A percentile compares a stretch with the other conserved stretches of the same genome.
These are phyloP conservation scores for Paecilomyces variotii DNA, from an alignment of 2,329 filamentous ascomycete genomes.

Conservation along the genomic window DNA sequence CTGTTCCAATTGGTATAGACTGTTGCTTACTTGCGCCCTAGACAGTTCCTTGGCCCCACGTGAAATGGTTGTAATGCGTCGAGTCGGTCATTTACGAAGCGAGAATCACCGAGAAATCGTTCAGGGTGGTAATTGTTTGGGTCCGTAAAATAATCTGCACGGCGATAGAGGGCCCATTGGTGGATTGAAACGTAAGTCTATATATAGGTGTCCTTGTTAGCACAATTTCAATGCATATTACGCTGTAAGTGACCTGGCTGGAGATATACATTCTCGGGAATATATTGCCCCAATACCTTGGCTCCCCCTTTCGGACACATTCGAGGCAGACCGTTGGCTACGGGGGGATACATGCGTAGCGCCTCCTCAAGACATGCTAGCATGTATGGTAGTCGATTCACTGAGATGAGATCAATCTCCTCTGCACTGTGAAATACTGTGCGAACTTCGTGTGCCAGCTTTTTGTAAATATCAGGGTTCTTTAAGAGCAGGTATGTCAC, in stretches of 20 bases:
- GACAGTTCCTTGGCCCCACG: slow-evolving; percentile 43
- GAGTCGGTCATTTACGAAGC: slow-evolving; percentile 35
- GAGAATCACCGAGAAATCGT: slow-evolving; percentile 21
- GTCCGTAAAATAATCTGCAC: slow-evolving; percentile 37
- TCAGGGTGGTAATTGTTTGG: slow-evolving; percentile 42
- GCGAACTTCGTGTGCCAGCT: slow-evolving; percentile 34
- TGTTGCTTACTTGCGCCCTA: slow-evolving; percentile 41
- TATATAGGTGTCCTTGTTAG: background rate
- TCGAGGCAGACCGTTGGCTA: slow-evolving; percentile 16
- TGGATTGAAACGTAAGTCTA: slow-evolving; percentile 38
- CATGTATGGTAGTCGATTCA: slow-evolving; percentile 30
- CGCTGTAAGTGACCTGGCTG: background rate
- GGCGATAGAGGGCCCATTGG: slow-evolving; percentile 41
- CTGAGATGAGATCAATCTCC: slow-evolving; percentile 32
- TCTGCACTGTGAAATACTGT: slow-evolving; percentile 24
- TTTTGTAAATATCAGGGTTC: slow-evolving; percentile 22
- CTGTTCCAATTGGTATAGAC: background rate
- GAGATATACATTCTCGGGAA: slow-evolving; percentile 13
- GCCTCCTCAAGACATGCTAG: slow-evolving; percentile 36
- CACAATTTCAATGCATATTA: background rate
- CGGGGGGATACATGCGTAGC: slow-evolving; percentile 35
- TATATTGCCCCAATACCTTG: slow-evolving; percentile 11
- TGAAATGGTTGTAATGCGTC: slow-evolving; percentile 44
- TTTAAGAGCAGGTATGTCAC: slow-evolving; percentile 34
- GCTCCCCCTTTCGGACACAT: slow-evolving; percentile 12